Evolutionary conservation across 495 filamentous ascomycete species (phyloP).

Genomic region (Aspergillus bertholletiae): DNA sequence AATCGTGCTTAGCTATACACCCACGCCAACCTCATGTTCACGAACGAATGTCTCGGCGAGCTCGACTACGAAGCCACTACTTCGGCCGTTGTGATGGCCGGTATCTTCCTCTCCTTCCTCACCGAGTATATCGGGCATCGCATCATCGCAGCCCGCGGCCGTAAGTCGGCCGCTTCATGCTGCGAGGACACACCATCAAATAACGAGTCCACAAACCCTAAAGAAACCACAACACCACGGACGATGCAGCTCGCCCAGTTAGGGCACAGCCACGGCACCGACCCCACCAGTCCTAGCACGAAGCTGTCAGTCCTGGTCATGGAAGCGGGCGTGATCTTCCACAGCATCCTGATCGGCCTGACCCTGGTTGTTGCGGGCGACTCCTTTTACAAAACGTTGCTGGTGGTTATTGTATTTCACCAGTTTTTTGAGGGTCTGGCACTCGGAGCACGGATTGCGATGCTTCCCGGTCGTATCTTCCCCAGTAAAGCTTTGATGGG

Average conservation of each 20-base stretch:
- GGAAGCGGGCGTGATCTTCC: constrained; percentile 70
- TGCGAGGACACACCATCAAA: constrained; percentile 5
- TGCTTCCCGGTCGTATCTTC: constrained; percentile 51
- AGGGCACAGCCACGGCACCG: constrained; percentile 30
- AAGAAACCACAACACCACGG: constrained; percentile 8
- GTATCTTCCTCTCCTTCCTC: constrained; percentile 58
- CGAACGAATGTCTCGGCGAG: constrained; percentile 57
- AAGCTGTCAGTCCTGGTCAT: constrained; percentile 60
- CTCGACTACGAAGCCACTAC: constrained; percentile 59
- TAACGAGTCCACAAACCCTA: neutral
- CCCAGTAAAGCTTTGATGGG: constrained; percentile 39
- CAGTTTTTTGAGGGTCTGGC: constrained; percentile 67
- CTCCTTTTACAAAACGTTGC: constrained; percentile 61
- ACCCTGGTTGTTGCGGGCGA: constrained; percentile 37
- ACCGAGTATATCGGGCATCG: constrained; percentile 57
- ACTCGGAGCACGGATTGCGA: constrained; percentile 69
- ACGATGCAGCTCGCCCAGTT: constrained; percentile 17
- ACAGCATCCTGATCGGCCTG: constrained; percentile 52
- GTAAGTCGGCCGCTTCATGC: neutral
- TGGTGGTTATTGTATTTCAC: constrained; percentile 73
- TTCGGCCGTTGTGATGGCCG: constrained; percentile 62
- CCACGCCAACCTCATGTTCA: constrained; percentile 60
- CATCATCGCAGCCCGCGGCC: constrained; percentile 30
- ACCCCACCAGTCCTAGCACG: constrained; percentile 34
- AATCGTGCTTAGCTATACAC: constrained; percentile 51